A percentile compares a stretch with the other conserved stretches of the same genome.
These are phyloP conservation scores for Diaporthe batatas DNA, from an alignment of 2,329 filamentous ascomycete genomes.

Conservation along the genomic window DNA sequence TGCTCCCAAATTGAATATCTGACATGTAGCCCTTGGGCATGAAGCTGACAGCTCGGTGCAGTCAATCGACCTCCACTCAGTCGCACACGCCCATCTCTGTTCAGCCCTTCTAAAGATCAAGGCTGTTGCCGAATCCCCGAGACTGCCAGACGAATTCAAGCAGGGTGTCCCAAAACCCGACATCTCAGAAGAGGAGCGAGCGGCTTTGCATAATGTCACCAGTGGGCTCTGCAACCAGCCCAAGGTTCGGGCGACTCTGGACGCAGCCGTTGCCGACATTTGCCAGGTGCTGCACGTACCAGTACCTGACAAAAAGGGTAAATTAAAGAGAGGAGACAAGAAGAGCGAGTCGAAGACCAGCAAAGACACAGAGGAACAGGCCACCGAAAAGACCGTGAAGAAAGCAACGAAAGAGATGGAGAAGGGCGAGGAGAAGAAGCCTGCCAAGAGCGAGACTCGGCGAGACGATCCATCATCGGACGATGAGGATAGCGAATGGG, in stretches of 20 bases:
- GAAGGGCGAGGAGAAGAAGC: slow-evolving; percentile 43
- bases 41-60: slow-evolving; percentile 45
- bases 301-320: slow-evolving; percentile 59
- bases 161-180: slow-evolving; percentile 63
- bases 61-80: slow-evolving; percentile 70
- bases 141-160: slow-evolving; percentile 63
- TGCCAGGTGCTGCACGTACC: slow-evolving; percentile 64
- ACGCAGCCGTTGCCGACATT: slow-evolving; percentile 62
- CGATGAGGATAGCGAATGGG: slow-evolving; percentile 54
- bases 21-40: background rate
- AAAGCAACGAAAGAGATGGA: slow-evolving; percentile 42
- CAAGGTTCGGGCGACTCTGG: slow-evolving; percentile 63
- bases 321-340: slow-evolving; percentile 50
- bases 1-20: background rate
- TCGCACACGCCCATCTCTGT: slow-evolving; percentile 68
- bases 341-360: slow-evolving; percentile 44
- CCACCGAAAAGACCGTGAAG: slow-evolving; percentile 44
- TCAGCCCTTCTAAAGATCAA: slow-evolving; percentile 68
- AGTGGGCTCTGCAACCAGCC: slow-evolving; percentile 68
- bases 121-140: slow-evolving; percentile 63
- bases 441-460: slow-evolving; percentile 41
- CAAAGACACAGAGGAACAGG: slow-evolving; percentile 51
- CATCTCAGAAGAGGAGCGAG: slow-evolving; percentile 64
- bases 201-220: slow-evolving; percentile 70
- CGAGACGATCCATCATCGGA: slow-evolving; percentile 47